phyloP scores from a whole-genome alignment of 148 eudicot species.

The Spergularia marina region DNA sequence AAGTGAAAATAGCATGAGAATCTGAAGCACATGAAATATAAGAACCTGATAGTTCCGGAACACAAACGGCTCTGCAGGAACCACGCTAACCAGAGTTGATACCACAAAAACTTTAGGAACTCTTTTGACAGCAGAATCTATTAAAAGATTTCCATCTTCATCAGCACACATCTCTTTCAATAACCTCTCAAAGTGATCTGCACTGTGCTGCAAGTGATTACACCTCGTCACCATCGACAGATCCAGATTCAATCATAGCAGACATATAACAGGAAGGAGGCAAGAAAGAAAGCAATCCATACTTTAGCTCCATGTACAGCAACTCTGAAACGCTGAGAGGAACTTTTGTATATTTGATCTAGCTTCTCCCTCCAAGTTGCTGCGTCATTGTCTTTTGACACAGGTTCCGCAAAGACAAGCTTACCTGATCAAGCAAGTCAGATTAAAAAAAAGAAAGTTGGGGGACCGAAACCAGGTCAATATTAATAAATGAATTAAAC shows the following conservation, averaged over 20 bases:
- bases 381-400: slow-evolving; percentile 85
- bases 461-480: not conserved
- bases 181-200: slow-evolving; percentile 94
- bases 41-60: slow-evolving; percentile 98
- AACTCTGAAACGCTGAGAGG: slow-evolving; percentile 94
- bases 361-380: slow-evolving; percentile 98
- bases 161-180: slow-evolving; percentile 96
- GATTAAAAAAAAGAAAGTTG: not conserved
- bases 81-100: slow-evolving; percentile 82
- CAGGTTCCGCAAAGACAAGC: slow-evolving; percentile 95
- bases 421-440: slow-evolving; percentile 57
- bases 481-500: not conserved
- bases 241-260: slow-evolving; percentile 13
- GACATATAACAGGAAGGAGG: not conserved
- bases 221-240: slow-evolving; percentile 19
- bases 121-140: slow-evolving; percentile 86
- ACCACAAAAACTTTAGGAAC: slow-evolving; percentile 93
- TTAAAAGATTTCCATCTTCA: slow-evolving; percentile 91
- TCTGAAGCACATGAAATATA: not conserved
- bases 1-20: slow-evolving; percentile 1
- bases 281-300: slow-evolving; percentile 23
- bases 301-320: slow-evolving; percentile 99
- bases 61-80: slow-evolving; percentile 93
- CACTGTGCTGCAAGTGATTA: slow-evolving; percentile 82
- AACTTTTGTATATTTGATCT: slow-evolving; percentile 97